A percentile compares a stretch with the other conserved stretches of the same genome.
Conservation (phyloP, 2,329 filamentous ascomycete genomes). For the Pestalotiopsis sp. region DNA sequence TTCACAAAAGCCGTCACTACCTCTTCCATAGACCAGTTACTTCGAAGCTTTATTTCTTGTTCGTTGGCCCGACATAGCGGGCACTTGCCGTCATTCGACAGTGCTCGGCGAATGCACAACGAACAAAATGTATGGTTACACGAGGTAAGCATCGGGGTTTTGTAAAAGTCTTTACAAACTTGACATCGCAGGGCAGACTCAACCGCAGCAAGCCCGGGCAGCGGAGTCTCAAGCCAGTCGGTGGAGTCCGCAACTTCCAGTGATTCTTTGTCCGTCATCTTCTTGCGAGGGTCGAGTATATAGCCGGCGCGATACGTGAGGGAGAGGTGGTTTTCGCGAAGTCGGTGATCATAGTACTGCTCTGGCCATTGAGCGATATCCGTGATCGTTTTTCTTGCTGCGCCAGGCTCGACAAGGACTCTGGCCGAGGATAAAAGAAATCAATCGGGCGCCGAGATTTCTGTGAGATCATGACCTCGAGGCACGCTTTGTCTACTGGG, state of each 20-base stretch:
- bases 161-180: conserved; percentile 97
- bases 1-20: conserved; percentile 77
- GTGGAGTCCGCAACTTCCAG: conserved; percentile 72
- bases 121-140: conserved; percentile 98
- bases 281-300: not conserved
- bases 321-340: not conserved
- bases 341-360: too few species aligned
- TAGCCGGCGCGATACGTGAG: not conserved
- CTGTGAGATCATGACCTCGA: not conserved
- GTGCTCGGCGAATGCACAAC: conserved; percentile 85
- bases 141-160: conserved; percentile 90
- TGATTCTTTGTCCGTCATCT: conserved; percentile 4
- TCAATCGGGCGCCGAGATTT: not conserved
- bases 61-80: conserved; percentile 79
- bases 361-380: not conserved
- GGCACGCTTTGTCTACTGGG: not conserved
- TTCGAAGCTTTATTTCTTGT: conserved; percentile 81
- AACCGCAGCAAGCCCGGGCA: conserved; percentile 68
- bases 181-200: conserved; percentile 91
- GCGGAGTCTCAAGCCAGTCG: conserved; percentile 76
- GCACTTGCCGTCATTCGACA: conserved; percentile 83
- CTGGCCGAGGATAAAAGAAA: not conserved
- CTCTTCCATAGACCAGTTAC: conserved; percentile 85
- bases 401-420: not conserved
- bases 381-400: not conserved